Evolutionary conservation across 352 stramenopile species (phyloP).

Genomic region (Pythium biforme): DNA sequence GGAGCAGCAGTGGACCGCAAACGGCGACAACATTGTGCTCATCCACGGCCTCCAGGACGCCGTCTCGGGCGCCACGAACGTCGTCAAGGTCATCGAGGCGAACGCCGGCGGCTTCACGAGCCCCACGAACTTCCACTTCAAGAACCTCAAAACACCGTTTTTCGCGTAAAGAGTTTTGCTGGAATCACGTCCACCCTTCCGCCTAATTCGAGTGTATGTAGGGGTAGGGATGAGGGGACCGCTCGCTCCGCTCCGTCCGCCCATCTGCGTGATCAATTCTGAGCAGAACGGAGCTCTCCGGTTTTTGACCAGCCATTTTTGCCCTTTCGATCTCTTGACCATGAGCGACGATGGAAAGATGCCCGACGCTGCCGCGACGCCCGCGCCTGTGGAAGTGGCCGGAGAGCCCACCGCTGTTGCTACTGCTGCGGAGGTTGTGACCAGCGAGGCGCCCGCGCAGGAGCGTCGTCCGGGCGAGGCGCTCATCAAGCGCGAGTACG

Average conservation of each 20-base stretch:
- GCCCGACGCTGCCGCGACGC: not conserved
- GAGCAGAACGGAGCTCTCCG: not conserved
- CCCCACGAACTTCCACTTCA: constrained; percentile 65
- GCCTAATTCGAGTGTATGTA: not conserved
- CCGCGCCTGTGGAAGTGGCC: no score
- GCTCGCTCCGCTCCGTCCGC: not conserved
- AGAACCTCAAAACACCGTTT: constrained; percentile 41
- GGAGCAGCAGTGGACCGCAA: constrained; percentile 73
- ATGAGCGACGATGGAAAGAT: constrained; percentile 26
- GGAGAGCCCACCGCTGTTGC: no score
- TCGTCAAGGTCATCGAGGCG: constrained; percentile 88
- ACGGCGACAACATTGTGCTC: constrained; percentile 87
- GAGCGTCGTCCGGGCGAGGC: constrained; percentile 33
- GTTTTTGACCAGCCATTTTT: constrained; percentile 7
- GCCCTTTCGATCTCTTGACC: not conserved
- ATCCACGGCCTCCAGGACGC: constrained; percentile 89
- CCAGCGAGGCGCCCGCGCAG: not conserved
- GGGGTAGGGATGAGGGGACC: not conserved
- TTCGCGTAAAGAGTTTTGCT: constrained; percentile 15
- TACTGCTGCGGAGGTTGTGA: no score
- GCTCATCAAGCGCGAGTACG: constrained; percentile 38
- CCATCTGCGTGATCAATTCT: not conserved
- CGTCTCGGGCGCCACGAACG: constrained; percentile 80
- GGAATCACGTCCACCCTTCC: not conserved
- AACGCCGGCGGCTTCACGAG: constrained; percentile 64